A percentile compares a stretch with the other conserved stretches of the same genome.
phyloP scores from a whole-genome alignment of 176 grass and related monocot genomes.

The Triticum dicoccoides region DNA sequence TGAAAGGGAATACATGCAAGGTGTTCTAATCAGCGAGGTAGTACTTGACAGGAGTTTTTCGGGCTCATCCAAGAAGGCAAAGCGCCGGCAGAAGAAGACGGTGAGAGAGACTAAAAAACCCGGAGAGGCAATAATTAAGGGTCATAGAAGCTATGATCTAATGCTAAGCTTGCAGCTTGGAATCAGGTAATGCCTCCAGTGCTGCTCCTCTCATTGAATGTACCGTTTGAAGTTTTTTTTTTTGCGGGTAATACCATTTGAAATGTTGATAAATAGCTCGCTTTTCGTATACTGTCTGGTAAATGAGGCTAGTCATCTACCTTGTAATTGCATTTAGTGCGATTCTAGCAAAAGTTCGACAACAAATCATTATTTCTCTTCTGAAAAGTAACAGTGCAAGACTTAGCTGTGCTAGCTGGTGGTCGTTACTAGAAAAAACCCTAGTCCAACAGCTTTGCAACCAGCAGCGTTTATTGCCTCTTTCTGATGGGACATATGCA shows the following conservation, averaged over 20 bases:
- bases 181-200: conserved; percentile 63
- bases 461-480: neutral
- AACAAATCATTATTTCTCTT: conserved; percentile 2
- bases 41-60: conserved; percentile 66
- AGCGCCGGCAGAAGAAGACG: conserved; percentile 65
- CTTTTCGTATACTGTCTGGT: neutral
- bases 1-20: conserved; percentile 99
- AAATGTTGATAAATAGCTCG: neutral
- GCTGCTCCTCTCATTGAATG: neutral
- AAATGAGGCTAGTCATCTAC: neutral
- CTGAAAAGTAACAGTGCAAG: neutral
- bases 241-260: neutral
- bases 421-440: neutral
- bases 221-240: neutral
- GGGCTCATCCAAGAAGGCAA: conserved; percentile 71
- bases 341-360: neutral
- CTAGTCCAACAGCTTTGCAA: neutral
- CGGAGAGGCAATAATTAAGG: conserved; percentile 91
- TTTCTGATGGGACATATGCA: neutral
- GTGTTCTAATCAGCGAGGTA: conserved; percentile 93
- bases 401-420: conserved; percentile 1
- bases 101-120: conserved; percentile 84
- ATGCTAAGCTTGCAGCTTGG: conserved; percentile 98
- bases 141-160: conserved; percentile 95
- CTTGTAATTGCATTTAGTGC: neutral